Evolutionary conservation across 2,329 filamentous ascomycete genomes (phyloP), one percentile per base, ranked within the genome.

Genomic region (Venturia oleaginea): DNA sequence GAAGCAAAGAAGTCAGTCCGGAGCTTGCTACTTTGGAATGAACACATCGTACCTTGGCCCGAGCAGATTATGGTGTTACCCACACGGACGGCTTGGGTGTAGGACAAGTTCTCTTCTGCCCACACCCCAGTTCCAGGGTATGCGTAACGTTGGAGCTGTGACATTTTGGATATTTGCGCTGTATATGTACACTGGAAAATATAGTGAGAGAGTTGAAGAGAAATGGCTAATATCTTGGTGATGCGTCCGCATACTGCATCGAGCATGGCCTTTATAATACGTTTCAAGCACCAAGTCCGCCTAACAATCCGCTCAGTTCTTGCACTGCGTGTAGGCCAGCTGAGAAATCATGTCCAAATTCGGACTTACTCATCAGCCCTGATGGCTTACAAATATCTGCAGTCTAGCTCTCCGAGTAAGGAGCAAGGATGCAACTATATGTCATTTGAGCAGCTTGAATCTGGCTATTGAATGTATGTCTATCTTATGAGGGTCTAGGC

Each of bases 121-220:
- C 67, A 68, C 62, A 78, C 69, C 10, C 79, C 78, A 19, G 74
- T 68, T 30, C 74, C 74, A 19, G 70, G 63, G 68, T 80, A 80
- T 42, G 70, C 68, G 67, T 72, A 76, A 68, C 76, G 80, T 63
- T 73, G 66, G 3, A 78, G 70, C 42, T 74, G 68, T 10, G 75
- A 74, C 73, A 78, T 78, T 3, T 34, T n/a, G 27, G 15, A 6
- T 19, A 27, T 7, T 27, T 27, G 22, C 46, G 46, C 10, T 51
- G 22, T 22, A 27, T 27, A 22, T 51, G 22, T 24, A 27, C 24
- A 51, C 22, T 51, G 46, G 6, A 22, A 27, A 48, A 27, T 22
- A 27, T 22, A 11, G n/a, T 13, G 46, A 48, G 1, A 7, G 4
- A 11, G 10, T 48, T 27, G 4, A 24, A 11, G 11, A 13, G n/a